phyloP scores from a whole-genome alignment of 2,329 filamentous ascomycete species.

The Chrysosphaeria jannelii region DNA sequence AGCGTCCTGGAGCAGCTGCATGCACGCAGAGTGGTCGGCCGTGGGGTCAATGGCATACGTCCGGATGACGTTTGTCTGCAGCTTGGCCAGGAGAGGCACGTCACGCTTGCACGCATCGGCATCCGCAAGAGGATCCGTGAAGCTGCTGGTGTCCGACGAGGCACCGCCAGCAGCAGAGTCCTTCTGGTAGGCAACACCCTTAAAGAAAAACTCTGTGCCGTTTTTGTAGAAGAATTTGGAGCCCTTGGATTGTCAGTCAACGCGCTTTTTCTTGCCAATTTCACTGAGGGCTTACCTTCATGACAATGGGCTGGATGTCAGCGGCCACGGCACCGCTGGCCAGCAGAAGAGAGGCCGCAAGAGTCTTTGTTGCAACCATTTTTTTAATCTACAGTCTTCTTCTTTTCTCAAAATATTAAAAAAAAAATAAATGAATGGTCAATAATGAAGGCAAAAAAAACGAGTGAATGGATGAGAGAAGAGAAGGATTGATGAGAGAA shows the following conservation, averaged over 20 bases:
- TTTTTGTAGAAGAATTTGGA: conserved; percentile 54
- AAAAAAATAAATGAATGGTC: conserved; percentile 2
- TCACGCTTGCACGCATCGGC: conserved; percentile 47
- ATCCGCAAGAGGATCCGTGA: conserved; percentile 61
- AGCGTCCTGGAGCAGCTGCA: conserved; percentile 49
- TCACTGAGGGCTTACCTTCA: conserved; percentile 24
- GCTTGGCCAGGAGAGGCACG: conserved; percentile 45
- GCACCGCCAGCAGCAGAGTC: conserved; percentile 29
- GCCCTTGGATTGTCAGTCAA: conserved; percentile 5
- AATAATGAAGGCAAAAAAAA: background rate
- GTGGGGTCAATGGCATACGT: conserved; percentile 77
- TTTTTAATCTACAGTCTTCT: too few species aligned
- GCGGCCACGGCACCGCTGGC: conserved; percentile 11
- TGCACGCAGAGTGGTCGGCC: conserved; percentile 52
- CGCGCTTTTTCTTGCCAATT: background rate
- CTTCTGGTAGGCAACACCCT: conserved; percentile 86
- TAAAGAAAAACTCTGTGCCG: conserved; percentile 42
- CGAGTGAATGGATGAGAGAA: background rate
- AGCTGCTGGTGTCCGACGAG: conserved; percentile 20
- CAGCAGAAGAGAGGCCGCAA: conserved; percentile 8
- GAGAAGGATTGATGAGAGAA: background rate
- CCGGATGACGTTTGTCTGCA: conserved; percentile 77
- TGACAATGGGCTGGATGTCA: conserved; percentile 25
- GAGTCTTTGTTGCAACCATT: too few species aligned
- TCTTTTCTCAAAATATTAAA: too few species aligned